These are phyloP conservation scores for Luvunga scandens DNA, from an alignment of 345 rosid genomes.

Conservation along the genomic window DNA sequence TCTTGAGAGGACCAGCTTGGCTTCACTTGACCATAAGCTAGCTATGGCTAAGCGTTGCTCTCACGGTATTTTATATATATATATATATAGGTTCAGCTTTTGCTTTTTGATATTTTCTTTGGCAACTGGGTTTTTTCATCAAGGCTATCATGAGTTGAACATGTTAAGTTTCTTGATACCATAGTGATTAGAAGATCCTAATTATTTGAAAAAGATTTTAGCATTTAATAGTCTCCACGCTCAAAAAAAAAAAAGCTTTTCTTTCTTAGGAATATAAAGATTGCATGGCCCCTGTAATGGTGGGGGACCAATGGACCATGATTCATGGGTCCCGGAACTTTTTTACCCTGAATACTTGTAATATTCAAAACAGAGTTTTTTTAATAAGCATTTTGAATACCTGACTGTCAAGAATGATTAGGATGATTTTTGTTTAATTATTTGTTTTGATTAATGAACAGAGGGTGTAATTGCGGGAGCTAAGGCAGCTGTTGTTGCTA, in stretches of 20 bases:
- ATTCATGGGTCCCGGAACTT: not conserved
- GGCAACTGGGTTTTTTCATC: not conserved
- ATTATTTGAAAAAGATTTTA: conserved; percentile 8
- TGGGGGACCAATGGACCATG: conserved; percentile 12
- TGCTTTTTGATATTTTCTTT: not conserved
- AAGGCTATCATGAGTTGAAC: conserved; percentile 5
- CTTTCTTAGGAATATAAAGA: not conserved
- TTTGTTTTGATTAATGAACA: conserved; percentile 24
- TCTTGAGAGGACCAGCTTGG: conserved; percentile 40
- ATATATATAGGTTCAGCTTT: not conserved
- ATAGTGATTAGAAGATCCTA: not conserved
- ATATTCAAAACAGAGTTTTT: not conserved
- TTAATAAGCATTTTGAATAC: not conserved
- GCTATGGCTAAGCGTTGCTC: conserved; percentile 65
- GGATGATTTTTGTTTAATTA: not conserved
- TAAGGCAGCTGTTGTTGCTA: conserved; percentile 72
- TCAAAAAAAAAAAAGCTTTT: not conserved
- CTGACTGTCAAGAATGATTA: not conserved
- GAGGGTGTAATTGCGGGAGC: conserved; percentile 89
- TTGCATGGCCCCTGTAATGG: not conserved
- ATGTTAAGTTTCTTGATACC: not conserved
- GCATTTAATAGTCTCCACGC: conserved; percentile 9
- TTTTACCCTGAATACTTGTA: not conserved
- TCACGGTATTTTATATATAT: conserved; percentile 37
- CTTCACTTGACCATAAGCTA: conserved; percentile 55